Conservation (phyloP, 2,329 filamentous ascomycete genomes). For the Penicillium sp. region DNA sequence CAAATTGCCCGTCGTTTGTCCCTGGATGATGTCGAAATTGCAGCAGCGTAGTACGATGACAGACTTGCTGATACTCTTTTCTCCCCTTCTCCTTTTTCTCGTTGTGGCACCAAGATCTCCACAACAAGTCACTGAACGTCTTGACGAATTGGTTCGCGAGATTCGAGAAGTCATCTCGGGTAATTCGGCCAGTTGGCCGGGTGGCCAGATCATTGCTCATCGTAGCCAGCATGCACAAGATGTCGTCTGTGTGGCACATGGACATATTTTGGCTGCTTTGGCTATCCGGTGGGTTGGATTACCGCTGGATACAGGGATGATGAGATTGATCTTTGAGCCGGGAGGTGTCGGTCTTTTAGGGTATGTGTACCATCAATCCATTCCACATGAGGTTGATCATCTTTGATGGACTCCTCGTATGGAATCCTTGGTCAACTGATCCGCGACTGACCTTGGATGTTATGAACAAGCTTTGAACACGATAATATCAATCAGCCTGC, state of each 20-base stretch:
- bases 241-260: slow-evolving; percentile 14
- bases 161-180: background rate
- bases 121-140: background rate
- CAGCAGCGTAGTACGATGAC: too few species aligned
- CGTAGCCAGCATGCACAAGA: slow-evolving; percentile 3
- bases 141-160: background rate
- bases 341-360: slow-evolving; percentile 13
- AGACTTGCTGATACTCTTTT: background rate
- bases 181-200: slow-evolving; percentile 4
- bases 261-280: slow-evolving; percentile 14
- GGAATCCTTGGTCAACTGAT: background rate
- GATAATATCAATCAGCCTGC: slow-evolving; percentile 3
- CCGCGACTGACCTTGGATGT: background rate
- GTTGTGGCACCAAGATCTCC: background rate
- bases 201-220: slow-evolving; percentile 5
- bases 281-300: slow-evolving; percentile 11
- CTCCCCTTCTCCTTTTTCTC: background rate
- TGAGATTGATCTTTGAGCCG: slow-evolving; percentile 12
- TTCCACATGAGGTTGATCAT: background rate
- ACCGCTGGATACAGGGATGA: slow-evolving; percentile 8
- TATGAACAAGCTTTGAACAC: background rate
- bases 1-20: too few species aligned
- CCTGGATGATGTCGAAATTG: too few species aligned
- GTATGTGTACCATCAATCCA: background rate
- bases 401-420: too few species aligned